Evolutionary conservation across 176 grass and related monocot genomes (phyloP), one percentile per base, ranked within the genome.

Genomic region (Puya raimondii): DNA sequence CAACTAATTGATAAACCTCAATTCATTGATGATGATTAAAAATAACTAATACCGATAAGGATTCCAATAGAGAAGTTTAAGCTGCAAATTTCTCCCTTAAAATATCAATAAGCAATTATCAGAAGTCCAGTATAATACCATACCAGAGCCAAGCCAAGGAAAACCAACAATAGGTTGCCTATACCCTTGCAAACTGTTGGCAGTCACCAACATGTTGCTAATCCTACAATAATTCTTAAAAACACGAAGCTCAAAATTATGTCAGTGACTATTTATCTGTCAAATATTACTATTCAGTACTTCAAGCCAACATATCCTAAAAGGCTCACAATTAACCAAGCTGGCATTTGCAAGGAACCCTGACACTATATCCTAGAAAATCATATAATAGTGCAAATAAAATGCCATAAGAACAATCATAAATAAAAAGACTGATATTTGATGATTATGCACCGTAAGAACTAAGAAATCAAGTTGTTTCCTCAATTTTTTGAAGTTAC

Each of bases 141-240:
- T 76, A 76, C 64, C 73, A 76, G 73, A 53, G 63, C 15, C 64
- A 76, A 76, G 23, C 63, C 63, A 75, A 75, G 49, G 58, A 72
- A 72, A 29, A 72, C 52, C 25, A 47, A 72, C 56, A 48, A 72
- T 59, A 16, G 53, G 53, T 61, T 72, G 25, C 22, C 70, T 67
- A 76, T 51, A 66, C 73, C 33, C 49, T 21, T 51, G 49, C 64
- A 72, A 52, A 57, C 47, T 59, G 33, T 22, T 42, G 27, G 52
- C 27, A 23, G 53, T 42, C 53, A 72, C 64, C 64, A 53, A 66
- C 64, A 76, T 54, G 21, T 61, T 61, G 73, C 59, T 66, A 76
- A 53, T 53, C 73, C 73, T 76, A 76, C 48, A 42, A 67, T 76
- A 20, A 66, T 42, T 76, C 49, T 49, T 52, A 12, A 23, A 23